Conservation (phyloP, 305 asterid species). For the Lippia alba region DNA sequence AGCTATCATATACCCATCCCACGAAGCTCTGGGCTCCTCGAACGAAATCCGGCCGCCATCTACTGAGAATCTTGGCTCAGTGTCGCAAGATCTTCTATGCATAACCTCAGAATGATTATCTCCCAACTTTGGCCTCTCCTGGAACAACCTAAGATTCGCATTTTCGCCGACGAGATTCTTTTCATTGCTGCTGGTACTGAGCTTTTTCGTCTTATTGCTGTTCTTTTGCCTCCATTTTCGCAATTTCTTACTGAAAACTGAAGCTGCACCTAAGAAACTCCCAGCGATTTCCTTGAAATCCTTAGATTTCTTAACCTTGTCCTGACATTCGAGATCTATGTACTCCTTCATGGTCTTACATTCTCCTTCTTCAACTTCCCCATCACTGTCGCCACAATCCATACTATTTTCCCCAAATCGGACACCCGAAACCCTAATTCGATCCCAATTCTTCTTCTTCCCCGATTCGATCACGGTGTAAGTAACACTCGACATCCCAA, state of each 20-base stretch:
- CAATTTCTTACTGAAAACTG: slow-evolving; percentile 80
- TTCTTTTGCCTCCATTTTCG: slow-evolving; percentile 82
- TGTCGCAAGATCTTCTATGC: slow-evolving; percentile 83
- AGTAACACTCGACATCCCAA: slow-evolving; percentile 53
- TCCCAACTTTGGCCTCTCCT: slow-evolving; percentile 37
- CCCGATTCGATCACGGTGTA: slow-evolving; percentile 53
- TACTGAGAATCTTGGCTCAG: slow-evolving; percentile 66
- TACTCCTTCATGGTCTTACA: slow-evolving; percentile 84
- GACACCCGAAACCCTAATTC: slow-evolving; percentile 44
- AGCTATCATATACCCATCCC: slow-evolving; percentile 97
- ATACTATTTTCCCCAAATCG: slow-evolving; percentile 35
- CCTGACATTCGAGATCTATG: slow-evolving; percentile 79
- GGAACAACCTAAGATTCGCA: slow-evolving; percentile 21
- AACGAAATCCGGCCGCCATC: slow-evolving; percentile 68
- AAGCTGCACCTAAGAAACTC: slow-evolving; percentile 71
- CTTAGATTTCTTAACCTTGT: slow-evolving; percentile 58
- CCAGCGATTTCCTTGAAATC: slow-evolving; percentile 72
- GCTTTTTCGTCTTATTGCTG: slow-evolving; percentile 50
- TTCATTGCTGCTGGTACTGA: slow-evolving; percentile 24
- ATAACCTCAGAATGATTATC: slow-evolving; percentile 51
- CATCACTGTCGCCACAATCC: slow-evolving; percentile 38
- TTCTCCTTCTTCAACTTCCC: slow-evolving; percentile 57
- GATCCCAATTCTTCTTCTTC: slow-evolving; percentile 32
- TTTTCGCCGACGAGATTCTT: slow-evolving; percentile 30
- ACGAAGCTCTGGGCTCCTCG: slow-evolving; percentile 93